phyloP scores from a whole-genome alignment of 1,139 yeast species.

The Pichia sp. region DNA sequence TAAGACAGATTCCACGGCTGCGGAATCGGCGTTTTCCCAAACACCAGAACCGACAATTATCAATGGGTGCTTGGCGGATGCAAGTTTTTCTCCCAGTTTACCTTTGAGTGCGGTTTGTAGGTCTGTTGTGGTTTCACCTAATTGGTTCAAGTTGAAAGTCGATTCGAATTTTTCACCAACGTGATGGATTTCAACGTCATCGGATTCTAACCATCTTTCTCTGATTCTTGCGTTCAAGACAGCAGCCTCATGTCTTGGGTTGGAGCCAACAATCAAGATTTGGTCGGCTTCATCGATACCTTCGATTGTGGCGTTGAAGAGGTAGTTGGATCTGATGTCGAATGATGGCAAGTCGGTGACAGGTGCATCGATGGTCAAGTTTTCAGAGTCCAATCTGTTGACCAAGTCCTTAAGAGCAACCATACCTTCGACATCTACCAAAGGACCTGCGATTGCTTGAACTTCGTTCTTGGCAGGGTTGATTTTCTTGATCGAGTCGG shows the following conservation, averaged over 20 bases:
- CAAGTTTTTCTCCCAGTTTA: slow-evolving; percentile 63
- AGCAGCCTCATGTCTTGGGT: slow-evolving; percentile 90
- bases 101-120: slow-evolving; percentile 62
- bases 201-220: slow-evolving; percentile 72
- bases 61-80: slow-evolving; percentile 67
- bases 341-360: slow-evolving; percentile 54
- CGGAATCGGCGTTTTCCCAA: slow-evolving; percentile 62
- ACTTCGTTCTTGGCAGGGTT: slow-evolving; percentile 67
- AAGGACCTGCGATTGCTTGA: slow-evolving; percentile 79
- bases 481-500: slow-evolving; percentile 55
- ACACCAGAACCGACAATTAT: slow-evolving; percentile 83
- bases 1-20: slow-evolving; percentile 56
- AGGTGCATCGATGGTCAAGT: slow-evolving; percentile 67
- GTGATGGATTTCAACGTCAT: slow-evolving; percentile 53
- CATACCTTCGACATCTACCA: slow-evolving; percentile 78
- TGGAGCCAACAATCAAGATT: slow-evolving; percentile 74
- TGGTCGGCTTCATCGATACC: slow-evolving; percentile 84
- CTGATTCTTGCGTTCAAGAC: slow-evolving; percentile 83
- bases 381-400: slow-evolving; percentile 76
- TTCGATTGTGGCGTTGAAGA: slow-evolving; percentile 73
- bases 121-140: slow-evolving; percentile 60
- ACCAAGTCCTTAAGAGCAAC: slow-evolving; percentile 78
- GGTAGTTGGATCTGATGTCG: slow-evolving; percentile 74
- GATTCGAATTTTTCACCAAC: slow-evolving; percentile 78
- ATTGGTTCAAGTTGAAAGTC: slow-evolving; percentile 61